Evolutionary conservation across 345 rosid genomes (phyloP), one percentile per base, ranked within the genome.

Genomic region (Pistacia integerrima): DNA sequence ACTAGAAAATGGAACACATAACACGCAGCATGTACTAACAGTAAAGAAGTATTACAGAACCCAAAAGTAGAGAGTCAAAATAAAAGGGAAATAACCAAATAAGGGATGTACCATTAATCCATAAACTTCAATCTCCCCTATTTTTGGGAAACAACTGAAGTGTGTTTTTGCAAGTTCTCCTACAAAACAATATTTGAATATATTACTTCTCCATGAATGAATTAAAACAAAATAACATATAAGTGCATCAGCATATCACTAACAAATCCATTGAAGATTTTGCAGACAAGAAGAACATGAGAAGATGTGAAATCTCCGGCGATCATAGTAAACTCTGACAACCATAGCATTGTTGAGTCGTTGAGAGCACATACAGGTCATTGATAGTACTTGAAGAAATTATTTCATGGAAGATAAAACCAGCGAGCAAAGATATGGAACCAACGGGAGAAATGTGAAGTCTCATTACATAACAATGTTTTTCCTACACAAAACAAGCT

Each of bases 161-260:
- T 93, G 95, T 41, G 74, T 57, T 78, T 74, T 80, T 80, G 86
- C 90, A 18, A 91, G 81, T 79, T 84, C 79, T 76, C 89, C 96
- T 91, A 78, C 86, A 85, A 33, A 60, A 77, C 1, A n/a, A 5
- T 59, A 36, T 14, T 22, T 56, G 5, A 48, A 35, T 8, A 22
- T 49, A 80, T 71, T 59, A 72, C 41, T 59, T 44, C 51, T 44
- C n/a, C 44, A 20, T 14, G 8, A 70, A 25, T 25, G 25, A 25
- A 60, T 20, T 48, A 63, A 22, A 49, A 36, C 67, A 73, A 52
- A 72, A 11, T 14, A n/a, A 18, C 17, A 36, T 49, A 57, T 30
- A 33, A 16, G 46, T 48, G 22, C 67, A 51, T 1, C 30, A 51
- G 12, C n/a, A 5, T 3, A 63, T n/a, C 4, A 18, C 65, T 16